Evolutionary conservation across 2,329 filamentous ascomycete genomes (phyloP).

Genomic region (Sarocladium oryzae): DNA sequence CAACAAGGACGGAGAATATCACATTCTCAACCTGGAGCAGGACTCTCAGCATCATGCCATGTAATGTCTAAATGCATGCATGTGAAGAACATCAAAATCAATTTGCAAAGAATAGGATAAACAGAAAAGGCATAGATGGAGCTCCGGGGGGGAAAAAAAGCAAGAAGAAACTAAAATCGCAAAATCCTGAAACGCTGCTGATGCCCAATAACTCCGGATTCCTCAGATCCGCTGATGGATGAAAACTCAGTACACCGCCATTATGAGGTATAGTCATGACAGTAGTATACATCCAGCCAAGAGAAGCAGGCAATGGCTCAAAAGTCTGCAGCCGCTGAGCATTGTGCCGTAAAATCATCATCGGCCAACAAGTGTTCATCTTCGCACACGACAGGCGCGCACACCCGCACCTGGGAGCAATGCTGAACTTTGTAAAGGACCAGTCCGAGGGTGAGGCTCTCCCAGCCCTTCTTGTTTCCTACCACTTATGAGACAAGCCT

Average conservation of each 20-base stretch:
- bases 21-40: too few species aligned
- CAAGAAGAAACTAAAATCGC: too few species aligned
- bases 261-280: neutral
- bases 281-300: constrained; percentile 5
- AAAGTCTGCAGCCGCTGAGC: constrained; percentile 4
- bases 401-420: neutral
- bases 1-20: too few species aligned
- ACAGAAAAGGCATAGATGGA: too few species aligned
- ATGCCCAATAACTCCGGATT: neutral
- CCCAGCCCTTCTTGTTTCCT: constrained; percentile 15
- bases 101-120: neutral
- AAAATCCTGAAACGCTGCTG: neutral
- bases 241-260: neutral
- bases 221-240: neutral
- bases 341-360: constrained; percentile 4
- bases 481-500: neutral
- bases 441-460: constrained; percentile 29
- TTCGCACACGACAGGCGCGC: neutral
- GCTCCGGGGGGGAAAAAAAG: too few species aligned
- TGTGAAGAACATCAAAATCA: too few species aligned
- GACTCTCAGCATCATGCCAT: too few species aligned
- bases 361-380: constrained; percentile 8
- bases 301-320: neutral
- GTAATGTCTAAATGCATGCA: too few species aligned
- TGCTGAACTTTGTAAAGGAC: constrained; percentile 21